These are phyloP conservation scores for Saposhnikovia divaricata DNA, from an alignment of 129 eudicot genomes.

Conservation along the genomic window DNA sequence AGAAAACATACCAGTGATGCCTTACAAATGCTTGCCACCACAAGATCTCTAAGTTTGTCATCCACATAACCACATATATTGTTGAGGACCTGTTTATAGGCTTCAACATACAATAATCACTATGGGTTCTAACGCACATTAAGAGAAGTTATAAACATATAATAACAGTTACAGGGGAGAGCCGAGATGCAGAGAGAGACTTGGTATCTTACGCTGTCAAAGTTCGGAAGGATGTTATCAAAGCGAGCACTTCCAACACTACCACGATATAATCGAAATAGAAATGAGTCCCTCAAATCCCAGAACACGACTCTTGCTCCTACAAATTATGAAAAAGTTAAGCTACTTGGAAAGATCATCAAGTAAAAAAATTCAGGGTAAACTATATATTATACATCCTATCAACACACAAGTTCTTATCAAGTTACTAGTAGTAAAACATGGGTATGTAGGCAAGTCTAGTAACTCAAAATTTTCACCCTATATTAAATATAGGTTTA, in stretches of 20 bases:
- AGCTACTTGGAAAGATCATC: not conserved
- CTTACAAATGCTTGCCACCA: constrained; percentile 79
- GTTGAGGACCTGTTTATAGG: constrained; percentile 56
- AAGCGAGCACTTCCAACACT: constrained; percentile 70
- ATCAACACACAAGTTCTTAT: not conserved
- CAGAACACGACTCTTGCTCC: constrained; percentile 78
- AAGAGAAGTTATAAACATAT: constrained; percentile 2
- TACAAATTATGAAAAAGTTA: constrained; percentile 22
- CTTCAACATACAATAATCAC: constrained; percentile 2
- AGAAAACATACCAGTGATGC: constrained; percentile 58
- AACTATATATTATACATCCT: not conserved
- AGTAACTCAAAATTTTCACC: not conserved
- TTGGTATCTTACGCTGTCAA: constrained; percentile 58
- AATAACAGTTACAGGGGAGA: not conserved
- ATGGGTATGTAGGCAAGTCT: not conserved
- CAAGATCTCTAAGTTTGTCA: constrained; percentile 62
- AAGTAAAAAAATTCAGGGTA: not conserved
- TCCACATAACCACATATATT: constrained; percentile 59
- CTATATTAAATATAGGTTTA: not conserved
- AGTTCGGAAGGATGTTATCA: constrained; percentile 60
- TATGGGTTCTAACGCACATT: constrained; percentile 4
- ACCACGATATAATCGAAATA: constrained; percentile 66
- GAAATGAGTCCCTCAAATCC: constrained; percentile 77
- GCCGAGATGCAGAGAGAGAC: constrained; percentile 7
- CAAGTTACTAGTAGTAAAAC: not conserved